These are phyloP conservation scores for Populus trichocarpa DNA, from an alignment of 441 rosid species.

Conservation along the genomic window DNA sequence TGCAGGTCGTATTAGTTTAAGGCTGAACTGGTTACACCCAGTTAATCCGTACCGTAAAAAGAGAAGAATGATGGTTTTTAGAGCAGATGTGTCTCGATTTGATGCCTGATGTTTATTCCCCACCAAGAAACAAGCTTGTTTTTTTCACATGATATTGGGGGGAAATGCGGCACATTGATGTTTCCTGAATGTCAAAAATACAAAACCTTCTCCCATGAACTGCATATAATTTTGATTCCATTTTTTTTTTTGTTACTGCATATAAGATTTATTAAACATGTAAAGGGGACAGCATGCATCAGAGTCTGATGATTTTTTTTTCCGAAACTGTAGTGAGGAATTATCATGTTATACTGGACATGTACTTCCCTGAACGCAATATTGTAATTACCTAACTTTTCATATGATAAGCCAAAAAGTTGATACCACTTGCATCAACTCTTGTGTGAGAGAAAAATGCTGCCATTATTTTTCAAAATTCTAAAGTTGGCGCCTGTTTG, in stretches of 20 bases:
- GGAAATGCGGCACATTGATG: background rate
- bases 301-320: background rate
- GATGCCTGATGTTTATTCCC: conserved; percentile 8
- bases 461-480: background rate
- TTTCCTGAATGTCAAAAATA: background rate
- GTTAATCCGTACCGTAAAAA: background rate
- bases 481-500: background rate
- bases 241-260: background rate
- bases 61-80: background rate
- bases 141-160: background rate
- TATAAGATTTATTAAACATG: background rate
- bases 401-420: background rate
- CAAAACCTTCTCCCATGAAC: background rate
- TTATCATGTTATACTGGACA: background rate
- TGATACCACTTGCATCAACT: too few species aligned
- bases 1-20: conserved; percentile 3
- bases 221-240: conserved; percentile 13
- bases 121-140: background rate
- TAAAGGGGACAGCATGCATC: background rate
- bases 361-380: background rate
- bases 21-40: background rate
- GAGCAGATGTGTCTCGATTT: background rate
- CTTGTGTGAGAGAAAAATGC: background rate
- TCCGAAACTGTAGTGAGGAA: background rate
- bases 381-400: background rate